Percentiles rank a stretch among this genome's conserved stretches.
Conservation (phyloP, 495 filamentous ascomycete genomes). For the Chaetomium cochliodes region DNA sequence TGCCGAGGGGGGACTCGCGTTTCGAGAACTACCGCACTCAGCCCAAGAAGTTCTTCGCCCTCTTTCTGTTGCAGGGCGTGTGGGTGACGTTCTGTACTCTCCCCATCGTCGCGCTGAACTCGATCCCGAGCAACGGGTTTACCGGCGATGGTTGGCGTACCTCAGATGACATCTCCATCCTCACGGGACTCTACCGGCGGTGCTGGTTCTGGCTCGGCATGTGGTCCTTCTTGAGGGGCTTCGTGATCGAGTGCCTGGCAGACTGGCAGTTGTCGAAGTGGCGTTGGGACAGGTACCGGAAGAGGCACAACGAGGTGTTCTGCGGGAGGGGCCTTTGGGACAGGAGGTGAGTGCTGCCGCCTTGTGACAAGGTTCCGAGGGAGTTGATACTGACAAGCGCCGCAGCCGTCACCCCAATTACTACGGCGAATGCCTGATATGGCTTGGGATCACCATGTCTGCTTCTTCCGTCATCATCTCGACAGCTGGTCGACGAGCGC, state of each 20-base stretch:
- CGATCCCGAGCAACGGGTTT: slow-evolving; percentile 51
- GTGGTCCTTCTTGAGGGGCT: slow-evolving; percentile 23
- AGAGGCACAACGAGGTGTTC: slow-evolving; percentile 62
- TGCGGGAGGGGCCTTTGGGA: slow-evolving; percentile 59
- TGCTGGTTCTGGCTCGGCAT: slow-evolving; percentile 56
- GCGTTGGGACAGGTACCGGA: slow-evolving; percentile 54
- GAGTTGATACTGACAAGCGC: not conserved
- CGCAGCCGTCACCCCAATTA: slow-evolving; percentile 63
- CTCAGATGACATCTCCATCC: slow-evolving; percentile 29
- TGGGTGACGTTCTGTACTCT: slow-evolving; percentile 63
- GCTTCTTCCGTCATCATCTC: slow-evolving; percentile 51
- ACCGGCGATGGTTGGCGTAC: slow-evolving; percentile 26
- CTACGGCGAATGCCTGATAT: slow-evolving; percentile 63
- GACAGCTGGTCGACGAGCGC: slow-evolving; percentile 43
- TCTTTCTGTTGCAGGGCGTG: slow-evolving; percentile 59
- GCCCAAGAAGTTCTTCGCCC: slow-evolving; percentile 52
- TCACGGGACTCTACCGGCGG: slow-evolving; percentile 55
- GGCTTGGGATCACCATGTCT: slow-evolving; percentile 59
- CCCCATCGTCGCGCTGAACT: slow-evolving; percentile 59
- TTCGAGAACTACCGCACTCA: slow-evolving; percentile 59
- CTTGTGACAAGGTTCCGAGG: not conserved
- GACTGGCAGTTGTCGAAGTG: slow-evolving; percentile 61
- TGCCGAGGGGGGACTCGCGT: slow-evolving; percentile 57
- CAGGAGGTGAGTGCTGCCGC: slow-evolving; percentile 34
- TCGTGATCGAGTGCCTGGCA: slow-evolving; percentile 52